Base-by-base conservation (phyloP, 2,329 filamentous ascomycete species). In the Leptographium flavum region DNA sequence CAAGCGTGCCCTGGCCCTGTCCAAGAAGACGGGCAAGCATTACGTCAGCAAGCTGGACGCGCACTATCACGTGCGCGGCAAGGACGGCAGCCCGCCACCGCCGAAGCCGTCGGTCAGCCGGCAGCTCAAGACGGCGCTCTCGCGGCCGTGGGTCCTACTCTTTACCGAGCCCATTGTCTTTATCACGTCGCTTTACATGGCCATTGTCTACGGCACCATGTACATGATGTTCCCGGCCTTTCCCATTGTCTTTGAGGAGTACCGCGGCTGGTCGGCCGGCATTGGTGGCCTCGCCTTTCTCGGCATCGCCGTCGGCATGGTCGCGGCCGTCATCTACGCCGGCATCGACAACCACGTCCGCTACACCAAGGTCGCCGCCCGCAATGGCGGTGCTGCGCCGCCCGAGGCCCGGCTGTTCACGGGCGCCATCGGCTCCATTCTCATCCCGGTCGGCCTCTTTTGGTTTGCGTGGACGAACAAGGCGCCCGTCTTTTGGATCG, bases 141-240 rank as follows among this genome's bases (percentile, higher is more conserved):
- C 70, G 42, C 69, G 81, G 3, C 81, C 82, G 1, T 82, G 80
- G 77, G 64, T 80, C 39, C 68, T 86, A 43, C 69, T 86, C 8
- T 80, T 85, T 65, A 64, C 65, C 46, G 81, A 86, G 56, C 81
- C 81, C 2, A 85, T 85, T 53, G 80, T 85, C 23, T 58, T 80
- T 11, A 61, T 83, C 4, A 65, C 79, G 3, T 74, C 72, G 32
- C 64, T 84, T 23, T 85, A 83, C 63, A 74, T 81, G 65, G 76
- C 78, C 46, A 78, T 74, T 50, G 57, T 75, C 45, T 75, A 75
- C 55, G 66, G 71, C 40, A 72, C 73, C 5, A 61, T 78, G 3
- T 79, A 78, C 58, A 67, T 78, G 56, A 66, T 77, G 54, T 78
- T 79, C 52, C 68, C 69, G 17, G 73, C 74, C 13, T 76, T 77